phyloP scores from a whole-genome alignment of 306 rosid genomes.

The Parietaria judaica region DNA sequence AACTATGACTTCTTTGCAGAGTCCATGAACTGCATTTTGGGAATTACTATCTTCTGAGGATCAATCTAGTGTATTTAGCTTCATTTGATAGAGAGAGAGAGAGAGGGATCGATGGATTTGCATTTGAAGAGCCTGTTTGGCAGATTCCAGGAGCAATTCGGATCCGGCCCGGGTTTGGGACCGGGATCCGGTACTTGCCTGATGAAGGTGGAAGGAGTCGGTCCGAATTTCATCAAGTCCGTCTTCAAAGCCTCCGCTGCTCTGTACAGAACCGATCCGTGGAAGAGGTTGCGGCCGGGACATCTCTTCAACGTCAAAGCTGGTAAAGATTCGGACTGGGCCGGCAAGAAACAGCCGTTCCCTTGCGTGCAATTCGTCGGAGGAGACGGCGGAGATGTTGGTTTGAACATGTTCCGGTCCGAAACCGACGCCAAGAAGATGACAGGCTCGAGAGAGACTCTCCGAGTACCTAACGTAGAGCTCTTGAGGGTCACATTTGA shows the following conservation, averaged over 20 bases:
- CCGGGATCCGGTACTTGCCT: constrained; percentile 71
- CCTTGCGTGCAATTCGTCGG: constrained; percentile 59
- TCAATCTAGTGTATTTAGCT: not conserved
- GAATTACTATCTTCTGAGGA: not conserved
- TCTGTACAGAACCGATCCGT: constrained; percentile 46
- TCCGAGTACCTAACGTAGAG: constrained; percentile 45
- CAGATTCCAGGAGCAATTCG: constrained; percentile 65
- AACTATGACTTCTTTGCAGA: not conserved
- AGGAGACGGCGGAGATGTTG: constrained; percentile 66
- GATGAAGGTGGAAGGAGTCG: constrained; percentile 53
- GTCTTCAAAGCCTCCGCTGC: constrained; percentile 60
- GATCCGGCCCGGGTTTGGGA: constrained; percentile 64
- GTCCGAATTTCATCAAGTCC: constrained; percentile 45
- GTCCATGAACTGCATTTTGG: not conserved
- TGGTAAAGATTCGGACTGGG: constrained; percentile 62
- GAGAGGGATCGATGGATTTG: constrained; percentile 39
- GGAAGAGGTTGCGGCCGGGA: constrained; percentile 54
- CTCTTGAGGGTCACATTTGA: constrained; percentile 57
- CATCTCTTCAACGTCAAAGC: constrained; percentile 51
- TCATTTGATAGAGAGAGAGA: too few relatives aligned
- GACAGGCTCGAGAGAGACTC: constrained; percentile 61
- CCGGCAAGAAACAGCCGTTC: constrained; percentile 53
- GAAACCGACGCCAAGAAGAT: constrained; percentile 55
- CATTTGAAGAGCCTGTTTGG: constrained; percentile 60
- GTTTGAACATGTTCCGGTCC: constrained; percentile 50